phyloP scores from a whole-genome alignment of 2,329 filamentous ascomycete genomes.

The Coleophoma crateriformis region DNA sequence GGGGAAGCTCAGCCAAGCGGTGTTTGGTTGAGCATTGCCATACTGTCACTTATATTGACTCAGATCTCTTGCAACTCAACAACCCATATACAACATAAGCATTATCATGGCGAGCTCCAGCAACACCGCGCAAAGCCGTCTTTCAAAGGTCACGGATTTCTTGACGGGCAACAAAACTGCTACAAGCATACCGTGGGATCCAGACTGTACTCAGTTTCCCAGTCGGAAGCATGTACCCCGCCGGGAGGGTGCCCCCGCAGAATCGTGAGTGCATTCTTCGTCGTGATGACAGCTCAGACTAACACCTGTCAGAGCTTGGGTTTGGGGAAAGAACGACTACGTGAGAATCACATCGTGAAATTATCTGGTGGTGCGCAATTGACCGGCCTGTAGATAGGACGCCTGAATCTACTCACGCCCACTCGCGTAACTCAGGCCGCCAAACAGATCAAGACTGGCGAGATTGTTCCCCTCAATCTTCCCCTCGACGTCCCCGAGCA shows the following conservation, averaged over 20 bases:
- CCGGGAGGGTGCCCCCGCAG: slow-evolving; percentile 21
- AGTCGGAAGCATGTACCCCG: slow-evolving; percentile 19
- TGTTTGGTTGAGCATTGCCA: too few relatives aligned
- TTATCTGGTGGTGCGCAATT: neutral
- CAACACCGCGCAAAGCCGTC: slow-evolving; percentile 12
- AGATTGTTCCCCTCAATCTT: slow-evolving; percentile 28
- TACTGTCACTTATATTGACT: too few relatives aligned
- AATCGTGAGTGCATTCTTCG: slow-evolving; percentile 16
- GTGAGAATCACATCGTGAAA: slow-evolving; percentile 6
- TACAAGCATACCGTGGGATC: slow-evolving; percentile 21
- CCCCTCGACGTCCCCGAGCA: slow-evolving; percentile 13
- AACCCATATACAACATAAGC: too few relatives aligned
- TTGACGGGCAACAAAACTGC: slow-evolving; percentile 19
- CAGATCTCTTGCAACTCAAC: too few relatives aligned
- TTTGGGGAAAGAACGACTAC: slow-evolving; percentile 23
- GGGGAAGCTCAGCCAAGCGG: neutral
- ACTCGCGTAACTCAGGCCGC: slow-evolving; percentile 34
- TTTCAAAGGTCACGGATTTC: slow-evolving; percentile 20
- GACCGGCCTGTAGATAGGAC: slow-evolving; percentile 29
- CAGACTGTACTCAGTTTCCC: slow-evolving; percentile 23
- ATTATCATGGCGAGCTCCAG: slow-evolving; percentile 12
- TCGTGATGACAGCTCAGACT: neutral
- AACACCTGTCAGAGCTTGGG: slow-evolving; percentile 19
- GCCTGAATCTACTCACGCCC: slow-evolving; percentile 40
- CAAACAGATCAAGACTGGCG: slow-evolving; percentile 34